Evolutionary conservation across 805 yeast genomes (phyloP).

Genomic region (Kodamaea fukazawae): DNA sequence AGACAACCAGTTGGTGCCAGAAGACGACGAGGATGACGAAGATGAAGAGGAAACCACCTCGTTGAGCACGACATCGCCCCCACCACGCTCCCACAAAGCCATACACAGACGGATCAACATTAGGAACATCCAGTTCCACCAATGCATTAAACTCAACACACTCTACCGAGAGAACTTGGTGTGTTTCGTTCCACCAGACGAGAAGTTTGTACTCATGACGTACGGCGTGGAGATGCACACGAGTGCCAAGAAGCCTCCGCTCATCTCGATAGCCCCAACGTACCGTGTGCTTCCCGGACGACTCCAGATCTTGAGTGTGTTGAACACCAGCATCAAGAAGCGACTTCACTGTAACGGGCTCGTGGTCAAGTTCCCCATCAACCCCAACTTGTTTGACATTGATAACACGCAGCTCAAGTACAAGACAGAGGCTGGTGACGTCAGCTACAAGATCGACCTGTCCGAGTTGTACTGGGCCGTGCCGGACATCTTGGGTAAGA

Average conservation of each 20-base stretch:
- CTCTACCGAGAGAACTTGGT: slow-evolving; percentile 67
- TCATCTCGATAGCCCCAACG: slow-evolving; percentile 42
- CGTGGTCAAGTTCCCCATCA: slow-evolving; percentile 31
- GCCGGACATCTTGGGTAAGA: slow-evolving; percentile 61
- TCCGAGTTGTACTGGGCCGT: slow-evolving; percentile 73
- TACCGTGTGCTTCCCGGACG: slow-evolving; percentile 26
- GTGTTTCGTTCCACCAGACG: slow-evolving; percentile 84
- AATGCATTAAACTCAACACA: slow-evolving; percentile 75
- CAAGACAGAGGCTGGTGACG: slow-evolving; percentile 70
- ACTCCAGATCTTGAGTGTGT: slow-evolving; percentile 34
- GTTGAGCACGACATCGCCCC: too few species aligned
- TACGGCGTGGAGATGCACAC: slow-evolving; percentile 43
- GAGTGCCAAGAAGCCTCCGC: slow-evolving; percentile 37
- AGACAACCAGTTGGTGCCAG: neutral
- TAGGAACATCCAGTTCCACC: slow-evolving; percentile 41
- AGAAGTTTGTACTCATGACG: slow-evolving; percentile 36
- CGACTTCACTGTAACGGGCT: slow-evolving; percentile 32
- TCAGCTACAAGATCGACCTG: slow-evolving; percentile 66
- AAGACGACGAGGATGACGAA: neutral
- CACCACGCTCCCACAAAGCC: too few species aligned
- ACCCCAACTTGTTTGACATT: slow-evolving; percentile 32
- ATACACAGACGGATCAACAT: slow-evolving; percentile 27
- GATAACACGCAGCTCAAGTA: slow-evolving; percentile 53
- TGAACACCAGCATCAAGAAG: slow-evolving; percentile 35
- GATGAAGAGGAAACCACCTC: slow-evolving; percentile 3